These are phyloP conservation scores for Dipodascopsis tothii DNA, from an alignment of 805 yeast species.

Conservation along the genomic window DNA sequence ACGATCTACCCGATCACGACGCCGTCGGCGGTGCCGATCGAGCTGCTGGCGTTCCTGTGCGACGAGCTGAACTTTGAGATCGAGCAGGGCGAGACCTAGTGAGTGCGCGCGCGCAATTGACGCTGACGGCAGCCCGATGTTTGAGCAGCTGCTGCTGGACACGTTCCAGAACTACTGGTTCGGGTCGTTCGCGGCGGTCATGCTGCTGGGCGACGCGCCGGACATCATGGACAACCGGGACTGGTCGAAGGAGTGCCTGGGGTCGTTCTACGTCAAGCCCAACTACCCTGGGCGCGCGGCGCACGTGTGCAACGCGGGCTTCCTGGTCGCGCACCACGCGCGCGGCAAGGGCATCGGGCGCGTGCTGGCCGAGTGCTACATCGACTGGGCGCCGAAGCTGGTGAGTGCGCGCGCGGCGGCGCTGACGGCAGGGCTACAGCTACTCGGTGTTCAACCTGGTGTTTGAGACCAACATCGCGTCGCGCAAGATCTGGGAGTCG, in stretches of 20 bases:
- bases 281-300: constrained; percentile 89
- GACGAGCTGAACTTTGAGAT: constrained; percentile 93
- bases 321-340: constrained; percentile 86
- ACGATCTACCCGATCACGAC: constrained; percentile 80
- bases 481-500: constrained; percentile 68
- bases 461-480: constrained; percentile 80
- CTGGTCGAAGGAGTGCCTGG: constrained; percentile 91
- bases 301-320: constrained; percentile 85
- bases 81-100: constrained; percentile 73
- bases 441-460: constrained; percentile 77
- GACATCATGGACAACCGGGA: constrained; percentile 46
- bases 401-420: too few relatives aligned
- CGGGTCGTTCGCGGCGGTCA: constrained; percentile 69
- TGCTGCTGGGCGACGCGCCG: constrained; percentile 69
- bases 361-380: constrained; percentile 70
- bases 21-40: constrained; percentile 63
- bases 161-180: constrained; percentile 85
- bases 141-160: constrained; percentile 67
- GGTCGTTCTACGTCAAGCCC: constrained; percentile 75
- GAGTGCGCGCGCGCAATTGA: constrained; percentile 1
- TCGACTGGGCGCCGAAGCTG: constrained; percentile 84
- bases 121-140: constrained; percentile 47
- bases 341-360: constrained; percentile 88
- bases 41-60: constrained; percentile 67
- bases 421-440: too few relatives aligned